Evolutionary conservation across 805 yeast species (phyloP), one percentile per base, ranked within the genome.

Genomic region (Candida dendrica): DNA sequence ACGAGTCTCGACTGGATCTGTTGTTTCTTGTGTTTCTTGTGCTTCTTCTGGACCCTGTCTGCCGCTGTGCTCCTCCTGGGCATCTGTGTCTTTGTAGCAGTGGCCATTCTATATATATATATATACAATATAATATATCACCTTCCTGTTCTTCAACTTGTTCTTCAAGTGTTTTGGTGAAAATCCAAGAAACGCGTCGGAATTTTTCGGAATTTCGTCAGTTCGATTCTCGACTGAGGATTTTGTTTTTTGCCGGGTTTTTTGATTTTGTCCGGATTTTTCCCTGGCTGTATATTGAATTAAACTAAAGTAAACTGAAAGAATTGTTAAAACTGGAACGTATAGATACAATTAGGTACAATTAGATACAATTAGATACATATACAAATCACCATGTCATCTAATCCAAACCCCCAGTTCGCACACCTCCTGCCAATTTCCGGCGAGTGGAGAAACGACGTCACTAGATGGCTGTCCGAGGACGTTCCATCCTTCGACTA

Each of bases 401-500:
- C 55, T 18, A 61, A 61, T 34, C 64, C 64, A n/a, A 46, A 48
- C 27, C 62, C 69, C 14, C 42, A 55, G 31, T 67, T 51, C 43
- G 71, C 66, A 13, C 75, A 83, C 52, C 63, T 86, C 34, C 69
- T 91, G 22, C 96, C 97, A 0, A 64, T 70, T 5, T 77, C 75
- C 42, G 95, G 96, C 3, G 68, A 66, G 39, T 91, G 98, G 98
- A 88, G 80, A 57, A 75, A 74, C 39, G 81, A 81, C 46, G 77
- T 91, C 47, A 77, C 88, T 9, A 70, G 66, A 36, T 90, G 87
- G 81, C 67, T 90, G 13, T 68, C 75, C 5, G 98, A 90, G 56
- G 98, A 90, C 54, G 91, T 85, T 14, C 97, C 98, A 1, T 79
- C 95, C 0, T 91, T 91, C 53, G 98, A 90, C 60, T 84, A 81